Evolutionary conservation across 495 filamentous ascomycete genomes (phyloP).

Genomic region (Baudoinia panamericana): DNA sequence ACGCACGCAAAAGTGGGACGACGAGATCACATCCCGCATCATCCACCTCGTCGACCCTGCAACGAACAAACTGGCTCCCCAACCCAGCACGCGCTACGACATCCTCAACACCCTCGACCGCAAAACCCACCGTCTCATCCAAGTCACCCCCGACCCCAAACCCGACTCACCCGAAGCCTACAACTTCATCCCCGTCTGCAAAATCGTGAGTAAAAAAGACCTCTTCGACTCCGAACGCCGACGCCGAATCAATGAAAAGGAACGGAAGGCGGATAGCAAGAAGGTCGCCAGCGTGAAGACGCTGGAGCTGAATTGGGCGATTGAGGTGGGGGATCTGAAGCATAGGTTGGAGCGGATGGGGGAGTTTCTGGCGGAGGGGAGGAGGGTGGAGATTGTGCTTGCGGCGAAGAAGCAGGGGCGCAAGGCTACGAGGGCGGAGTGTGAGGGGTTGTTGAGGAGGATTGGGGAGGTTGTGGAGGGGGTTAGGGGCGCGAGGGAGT

Average conservation of each 20-base stretch:
- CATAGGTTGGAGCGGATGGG: slow-evolving; percentile 24
- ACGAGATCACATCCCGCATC: slow-evolving; percentile 15
- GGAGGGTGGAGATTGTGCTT: slow-evolving; percentile 28
- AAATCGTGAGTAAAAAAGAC: slow-evolving; percentile 43
- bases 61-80: slow-evolving; percentile 14
- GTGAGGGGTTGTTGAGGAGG: slow-evolving; percentile 19
- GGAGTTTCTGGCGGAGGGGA: slow-evolving; percentile 28
- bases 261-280: slow-evolving; percentile 15
- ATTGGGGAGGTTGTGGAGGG: slow-evolving; percentile 16
- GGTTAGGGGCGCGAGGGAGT: slow-evolving; percentile 20
- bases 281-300: slow-evolving; percentile 40
- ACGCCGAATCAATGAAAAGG: slow-evolving; percentile 30
- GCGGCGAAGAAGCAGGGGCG: slow-evolving; percentile 26
- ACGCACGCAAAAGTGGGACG: slow-evolving; percentile 18
- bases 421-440: slow-evolving; percentile 24
- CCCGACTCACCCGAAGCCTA: neutral
- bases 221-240: slow-evolving; percentile 23
- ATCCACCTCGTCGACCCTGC: slow-evolving; percentile 21
- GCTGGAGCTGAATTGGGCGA: slow-evolving; percentile 76
- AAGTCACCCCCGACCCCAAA: slow-evolving; percentile 35
- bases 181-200: slow-evolving; percentile 45
- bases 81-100: slow-evolving; percentile 38
- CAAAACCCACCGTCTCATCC: slow-evolving; percentile 41
- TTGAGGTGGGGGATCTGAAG: slow-evolving; percentile 35
- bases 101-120: slow-evolving; percentile 39